phyloP scores from a whole-genome alignment of 2,329 filamentous ascomycete genomes.

The Macrophomina tecta region DNA sequence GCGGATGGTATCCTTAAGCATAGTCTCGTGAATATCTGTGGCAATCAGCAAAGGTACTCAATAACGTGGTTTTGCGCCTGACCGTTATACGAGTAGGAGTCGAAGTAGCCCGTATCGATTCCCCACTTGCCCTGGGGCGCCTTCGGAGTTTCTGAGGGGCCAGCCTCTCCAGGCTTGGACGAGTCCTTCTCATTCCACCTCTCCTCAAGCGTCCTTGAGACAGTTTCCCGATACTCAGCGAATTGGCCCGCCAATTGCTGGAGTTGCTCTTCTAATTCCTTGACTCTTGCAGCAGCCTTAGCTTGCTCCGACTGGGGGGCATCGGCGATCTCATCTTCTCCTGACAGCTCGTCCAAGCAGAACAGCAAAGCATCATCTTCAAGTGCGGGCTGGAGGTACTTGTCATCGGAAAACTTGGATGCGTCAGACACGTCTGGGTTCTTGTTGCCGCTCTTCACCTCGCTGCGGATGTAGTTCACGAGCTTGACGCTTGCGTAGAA shows the following conservation, averaged over 20 bases:
- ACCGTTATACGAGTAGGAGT: slow-evolving; percentile 73
- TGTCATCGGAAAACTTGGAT: slow-evolving; percentile 74
- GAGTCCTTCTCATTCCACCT: slow-evolving; percentile 47
- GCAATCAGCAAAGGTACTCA: slow-evolving; percentile 7
- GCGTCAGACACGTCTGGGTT: slow-evolving; percentile 64
- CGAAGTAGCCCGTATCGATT: slow-evolving; percentile 65
- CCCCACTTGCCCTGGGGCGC: slow-evolving; percentile 51
- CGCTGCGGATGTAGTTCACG: slow-evolving; percentile 57
- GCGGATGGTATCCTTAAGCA: slow-evolving; percentile 88
- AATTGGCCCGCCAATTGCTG: slow-evolving; percentile 47
- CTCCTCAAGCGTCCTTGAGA: slow-evolving; percentile 24
- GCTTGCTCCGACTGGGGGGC: slow-evolving; percentile 35
- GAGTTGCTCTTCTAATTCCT: slow-evolving; percentile 29
- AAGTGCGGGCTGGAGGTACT: slow-evolving; percentile 81
- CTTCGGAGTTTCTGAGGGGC: slow-evolving; percentile 31
- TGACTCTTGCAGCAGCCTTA: not conserved
- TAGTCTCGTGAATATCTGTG: slow-evolving; percentile 88
- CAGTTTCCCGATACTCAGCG: slow-evolving; percentile 46
- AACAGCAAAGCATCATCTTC: slow-evolving; percentile 91
- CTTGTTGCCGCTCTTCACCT: slow-evolving; percentile 45
- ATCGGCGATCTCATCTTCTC: not conserved
- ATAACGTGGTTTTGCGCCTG: slow-evolving; percentile 33
- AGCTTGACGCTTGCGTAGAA: slow-evolving; percentile 53
- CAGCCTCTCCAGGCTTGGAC: slow-evolving; percentile 38
- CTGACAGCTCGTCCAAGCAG: slow-evolving; percentile 76